Evolutionary conservation across 176 grass and related monocot genomes (phyloP), one percentile per base, ranked within the genome.

Genomic region (Eleusine coracana): DNA sequence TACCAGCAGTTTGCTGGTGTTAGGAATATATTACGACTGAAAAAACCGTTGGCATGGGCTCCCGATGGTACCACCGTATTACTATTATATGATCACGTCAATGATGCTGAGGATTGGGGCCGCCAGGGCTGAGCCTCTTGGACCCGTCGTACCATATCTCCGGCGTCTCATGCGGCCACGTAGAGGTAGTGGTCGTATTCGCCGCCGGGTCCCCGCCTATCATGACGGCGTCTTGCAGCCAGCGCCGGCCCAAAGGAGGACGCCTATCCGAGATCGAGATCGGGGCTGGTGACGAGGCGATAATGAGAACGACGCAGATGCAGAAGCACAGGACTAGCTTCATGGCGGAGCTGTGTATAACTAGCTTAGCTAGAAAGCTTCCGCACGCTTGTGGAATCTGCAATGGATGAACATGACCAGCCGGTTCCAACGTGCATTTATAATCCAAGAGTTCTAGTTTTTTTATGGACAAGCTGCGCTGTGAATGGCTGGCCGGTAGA

Each of bases 111-210:
- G 87, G 87, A 7, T 89, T 89, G 31, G 87, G 56, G 4, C 82
- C 87, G 5, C 82, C 82, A 0, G 91, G 91, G 83, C 88, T 89
- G 44, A 93, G 68, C 61, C 91, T 87, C 70, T 90, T 93, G 0
- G 87, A 85, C 65, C 71, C 73, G 39, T 85, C 82, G 36, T 13
- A 62, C 6, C 36, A 14, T 36, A 52, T 55, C 21, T 87, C 82
- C 41, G 86, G 70, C 17, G 87, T 10, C 21, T 89, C 73, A 23
- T 38, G 20, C 52, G 79, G 31, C 49, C 52, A 83, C 29, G 78
- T 73, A 3, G 71, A 11, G 71, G 20, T 3, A 11, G 48, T 12
- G 14, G 82, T 71, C 14, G 72, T 56, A 54, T 73, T 76, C 64
- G 55, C 44, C 38, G 48, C 18, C 16, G 37, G 65, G 25, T 37